phyloP scores from a whole-genome alignment of 139 green algal species.

The Penium margaritaceum region DNA sequence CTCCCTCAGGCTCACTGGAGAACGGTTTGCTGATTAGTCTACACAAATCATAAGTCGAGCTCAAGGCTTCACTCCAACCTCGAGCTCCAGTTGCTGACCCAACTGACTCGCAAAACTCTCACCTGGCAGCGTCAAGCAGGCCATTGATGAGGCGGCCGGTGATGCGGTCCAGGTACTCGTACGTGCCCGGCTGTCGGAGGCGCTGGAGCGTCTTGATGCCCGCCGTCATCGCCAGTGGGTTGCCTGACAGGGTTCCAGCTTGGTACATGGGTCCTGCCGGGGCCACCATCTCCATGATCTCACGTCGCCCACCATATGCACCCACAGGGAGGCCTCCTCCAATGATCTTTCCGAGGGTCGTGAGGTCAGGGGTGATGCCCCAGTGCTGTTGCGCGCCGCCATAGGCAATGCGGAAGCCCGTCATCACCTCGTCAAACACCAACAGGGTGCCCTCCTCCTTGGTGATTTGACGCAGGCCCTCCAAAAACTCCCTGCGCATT shows the following conservation, averaged over 20 bases:
- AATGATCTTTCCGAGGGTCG: slow-evolving; percentile 99
- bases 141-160: slow-evolving; percentile 73
- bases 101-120: not conserved
- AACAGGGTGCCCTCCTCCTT: slow-evolving; percentile 81
- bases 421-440: slow-evolving; percentile 92
- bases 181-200: slow-evolving; percentile 73
- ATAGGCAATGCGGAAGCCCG: slow-evolving; percentile 56
- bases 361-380: slow-evolving; percentile 91
- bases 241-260: slow-evolving; percentile 90
- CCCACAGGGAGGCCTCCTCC: slow-evolving; percentile 90
- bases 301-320: slow-evolving; percentile 83
- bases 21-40: too few species aligned
- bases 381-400: slow-evolving; percentile 74
- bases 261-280: slow-evolving; percentile 95
- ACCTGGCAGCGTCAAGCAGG: slow-evolving; percentile 70
- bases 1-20: too few species aligned
- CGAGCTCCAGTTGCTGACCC: not conserved
- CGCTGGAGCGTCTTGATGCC: slow-evolving; percentile 98
- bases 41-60: too few species aligned
- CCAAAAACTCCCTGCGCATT: slow-evolving; percentile 57
- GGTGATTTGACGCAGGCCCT: slow-evolving; percentile 79
- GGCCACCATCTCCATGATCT: slow-evolving; percentile 98
- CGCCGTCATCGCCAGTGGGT: slow-evolving; percentile 95
- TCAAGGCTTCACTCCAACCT: too few species aligned
- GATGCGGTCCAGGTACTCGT: slow-evolving; percentile 84